Evolutionary conservation across 2,329 filamentous ascomycete species (phyloP).

Genomic region (Monosporascus sp.): DNA sequence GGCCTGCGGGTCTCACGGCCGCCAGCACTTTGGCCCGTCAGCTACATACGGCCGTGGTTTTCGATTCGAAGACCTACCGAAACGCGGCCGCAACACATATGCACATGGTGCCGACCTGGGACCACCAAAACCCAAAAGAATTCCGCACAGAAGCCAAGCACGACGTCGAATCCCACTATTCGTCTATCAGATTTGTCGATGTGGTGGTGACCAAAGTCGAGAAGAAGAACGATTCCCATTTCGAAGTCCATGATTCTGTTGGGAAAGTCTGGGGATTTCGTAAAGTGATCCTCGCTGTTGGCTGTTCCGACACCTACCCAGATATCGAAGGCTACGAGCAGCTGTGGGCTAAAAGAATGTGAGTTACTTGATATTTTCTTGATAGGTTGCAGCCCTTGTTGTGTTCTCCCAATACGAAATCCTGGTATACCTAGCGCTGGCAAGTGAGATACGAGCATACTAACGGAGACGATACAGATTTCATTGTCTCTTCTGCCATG

Average conservation of each 20-base stretch:
- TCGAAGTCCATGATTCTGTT: slow-evolving; percentile 23
- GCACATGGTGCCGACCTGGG: slow-evolving; percentile 17
- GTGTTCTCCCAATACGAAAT: too few species aligned
- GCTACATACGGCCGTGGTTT: slow-evolving; percentile 16
- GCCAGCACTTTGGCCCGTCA: slow-evolving; percentile 12
- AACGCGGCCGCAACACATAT: slow-evolving; percentile 9
- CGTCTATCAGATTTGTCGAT: slow-evolving; percentile 12
- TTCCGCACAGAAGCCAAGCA: slow-evolving; percentile 7
- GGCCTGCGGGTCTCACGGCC: slow-evolving; percentile 16
- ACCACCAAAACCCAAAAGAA: slow-evolving; percentile 10
- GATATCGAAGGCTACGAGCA: slow-evolving; percentile 12
- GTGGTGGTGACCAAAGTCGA: slow-evolving; percentile 8
- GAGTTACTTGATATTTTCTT: background rate
- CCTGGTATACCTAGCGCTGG: too few species aligned
- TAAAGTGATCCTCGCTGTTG: slow-evolving; percentile 15
- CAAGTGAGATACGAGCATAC: background rate
- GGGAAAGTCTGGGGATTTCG: slow-evolving; percentile 10
- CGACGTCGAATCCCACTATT: slow-evolving; percentile 9
- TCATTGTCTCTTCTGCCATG: slow-evolving; percentile 16
- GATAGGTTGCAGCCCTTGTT: too few species aligned
- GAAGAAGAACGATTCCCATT: slow-evolving; percentile 17
- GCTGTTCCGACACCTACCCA: slow-evolving; percentile 9
- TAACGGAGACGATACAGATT: slow-evolving; percentile 3
- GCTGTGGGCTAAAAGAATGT: slow-evolving; percentile 13
- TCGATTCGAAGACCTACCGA: slow-evolving; percentile 12